Conservation (phyloP, 2,329 filamentous ascomycete genomes). For the Dothiorella sarmentorum region DNA sequence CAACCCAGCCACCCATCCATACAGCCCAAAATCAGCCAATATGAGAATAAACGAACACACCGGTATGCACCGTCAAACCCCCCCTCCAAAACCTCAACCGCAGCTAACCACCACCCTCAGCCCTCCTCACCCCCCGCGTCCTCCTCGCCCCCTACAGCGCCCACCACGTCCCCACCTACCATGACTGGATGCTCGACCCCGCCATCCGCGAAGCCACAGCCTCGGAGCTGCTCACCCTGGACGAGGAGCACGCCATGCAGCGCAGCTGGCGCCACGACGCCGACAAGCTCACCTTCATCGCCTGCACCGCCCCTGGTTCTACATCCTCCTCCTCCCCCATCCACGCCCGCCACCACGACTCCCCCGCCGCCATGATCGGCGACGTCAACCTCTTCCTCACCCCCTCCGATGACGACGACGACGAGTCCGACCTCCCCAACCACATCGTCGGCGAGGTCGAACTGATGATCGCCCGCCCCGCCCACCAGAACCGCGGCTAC, state of each 20-base stretch:
- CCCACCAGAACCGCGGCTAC: slow-evolving; percentile 59
- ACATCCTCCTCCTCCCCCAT: slow-evolving; percentile 22
- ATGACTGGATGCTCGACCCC: slow-evolving; percentile 84
- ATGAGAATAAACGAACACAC: slow-evolving; percentile 44
- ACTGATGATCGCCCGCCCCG: slow-evolving; percentile 72
- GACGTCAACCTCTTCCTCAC: slow-evolving; percentile 69
- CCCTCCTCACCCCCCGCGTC: slow-evolving; percentile 61
- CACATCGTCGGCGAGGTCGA: slow-evolving; percentile 68
- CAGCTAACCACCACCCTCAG: slow-evolving; percentile 43
- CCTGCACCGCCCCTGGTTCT: slow-evolving; percentile 48
- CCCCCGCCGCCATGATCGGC: slow-evolving; percentile 47
- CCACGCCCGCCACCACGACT: slow-evolving; percentile 50
- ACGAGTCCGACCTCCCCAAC: slow-evolving; percentile 18
- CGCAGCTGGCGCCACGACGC: slow-evolving; percentile 74
- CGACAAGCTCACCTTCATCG: slow-evolving; percentile 92
- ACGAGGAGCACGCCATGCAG: slow-evolving; percentile 89
- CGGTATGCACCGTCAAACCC: slow-evolving; percentile 25
- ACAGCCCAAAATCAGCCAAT: neutral
- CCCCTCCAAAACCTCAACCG: neutral
- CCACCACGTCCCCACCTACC: slow-evolving; percentile 79
- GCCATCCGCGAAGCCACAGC: slow-evolving; percentile 80
- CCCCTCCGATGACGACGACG: slow-evolving; percentile 25
- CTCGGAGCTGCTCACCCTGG: slow-evolving; percentile 75
- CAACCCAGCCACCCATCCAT: neutral
- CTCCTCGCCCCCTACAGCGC: slow-evolving; percentile 80